phyloP scores from a whole-genome alignment of 805 yeast species.

The Yueomyces sp. region DNA sequence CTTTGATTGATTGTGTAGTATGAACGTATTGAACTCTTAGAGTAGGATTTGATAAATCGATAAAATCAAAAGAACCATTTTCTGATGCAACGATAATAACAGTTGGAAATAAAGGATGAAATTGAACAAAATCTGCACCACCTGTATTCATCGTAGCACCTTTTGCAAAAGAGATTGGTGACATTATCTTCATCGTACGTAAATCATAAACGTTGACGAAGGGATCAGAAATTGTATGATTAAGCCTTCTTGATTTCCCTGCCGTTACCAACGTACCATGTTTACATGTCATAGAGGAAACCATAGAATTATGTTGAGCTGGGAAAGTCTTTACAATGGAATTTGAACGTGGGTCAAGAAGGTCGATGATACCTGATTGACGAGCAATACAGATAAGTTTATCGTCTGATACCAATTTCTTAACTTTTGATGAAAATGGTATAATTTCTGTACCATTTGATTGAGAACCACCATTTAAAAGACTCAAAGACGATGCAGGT shows the following conservation, averaged over 20 bases:
- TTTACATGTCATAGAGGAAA: constrained; percentile 51
- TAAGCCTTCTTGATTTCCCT: constrained; percentile 60
- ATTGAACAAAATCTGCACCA: constrained; percentile 72
- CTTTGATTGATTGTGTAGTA: constrained; percentile 22
- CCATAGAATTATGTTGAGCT: constrained; percentile 41
- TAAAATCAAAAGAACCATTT: constrained; percentile 72
- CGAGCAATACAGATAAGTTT: constrained; percentile 48
- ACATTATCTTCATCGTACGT: constrained; percentile 50
- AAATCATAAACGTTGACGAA: constrained; percentile 73
- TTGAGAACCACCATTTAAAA: neutral
- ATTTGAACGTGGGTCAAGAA: constrained; percentile 42
- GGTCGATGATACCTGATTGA: constrained; percentile 46
- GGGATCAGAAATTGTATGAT: constrained; percentile 53
- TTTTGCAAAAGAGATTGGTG: constrained; percentile 75
- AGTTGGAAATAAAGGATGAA: constrained; percentile 80
- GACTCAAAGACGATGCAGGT: constrained; percentile 18
- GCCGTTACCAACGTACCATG: constrained; percentile 65
- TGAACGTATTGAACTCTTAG: constrained; percentile 23
- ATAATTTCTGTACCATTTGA: constrained; percentile 5
- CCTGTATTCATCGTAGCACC: constrained; percentile 33
- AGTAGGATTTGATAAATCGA: constrained; percentile 73
- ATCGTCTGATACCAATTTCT: constrained; percentile 35
- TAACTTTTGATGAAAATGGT: constrained; percentile 32
- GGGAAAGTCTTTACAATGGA: constrained; percentile 38
- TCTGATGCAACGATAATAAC: constrained; percentile 61